Conservation (phyloP, 176 grass and related monocot genomes). For the Eragrostis curvula region DNA sequence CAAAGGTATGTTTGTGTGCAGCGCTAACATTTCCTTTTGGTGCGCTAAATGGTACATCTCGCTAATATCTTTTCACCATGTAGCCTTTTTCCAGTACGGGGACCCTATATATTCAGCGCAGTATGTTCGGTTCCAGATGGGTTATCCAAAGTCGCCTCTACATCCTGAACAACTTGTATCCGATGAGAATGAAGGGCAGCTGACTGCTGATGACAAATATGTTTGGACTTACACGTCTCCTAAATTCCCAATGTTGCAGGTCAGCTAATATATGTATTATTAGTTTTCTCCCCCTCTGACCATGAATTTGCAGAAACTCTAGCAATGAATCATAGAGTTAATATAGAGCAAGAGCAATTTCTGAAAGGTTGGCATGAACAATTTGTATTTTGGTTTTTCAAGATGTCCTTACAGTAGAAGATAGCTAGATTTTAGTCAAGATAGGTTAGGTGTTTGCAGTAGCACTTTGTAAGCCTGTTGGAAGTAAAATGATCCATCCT, state of each 20-base stretch:
- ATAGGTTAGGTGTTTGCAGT: slow-evolving; percentile 10
- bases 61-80: slow-evolving; percentile 25
- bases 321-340: not conserved
- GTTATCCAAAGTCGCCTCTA: slow-evolving; percentile 47
- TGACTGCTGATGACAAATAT: slow-evolving; percentile 46
- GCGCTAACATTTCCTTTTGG: not conserved
- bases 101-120: slow-evolving; percentile 68
- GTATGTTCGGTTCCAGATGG: slow-evolving; percentile 59
- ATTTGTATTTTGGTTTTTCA: not conserved
- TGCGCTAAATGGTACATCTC: not conserved
- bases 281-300: not conserved
- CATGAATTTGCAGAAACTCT: not conserved
- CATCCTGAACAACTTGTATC: slow-evolving; percentile 20
- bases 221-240: slow-evolving; percentile 72
- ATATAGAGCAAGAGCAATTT: not conserved
- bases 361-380: not conserved
- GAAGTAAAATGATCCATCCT: slow-evolving; percentile 33
- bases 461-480: not conserved
- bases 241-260: slow-evolving; percentile 75
- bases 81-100: slow-evolving; percentile 67
- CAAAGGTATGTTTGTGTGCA: slow-evolving; percentile 39
- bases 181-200: slow-evolving; percentile 44
- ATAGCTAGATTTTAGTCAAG: not conserved
- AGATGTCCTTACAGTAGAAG: not conserved
- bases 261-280: slow-evolving; percentile 10